These are phyloP conservation scores for Perkinsus chesapeaki DNA, from an alignment of 169 alveolate genomes.

Conservation along the genomic window DNA sequence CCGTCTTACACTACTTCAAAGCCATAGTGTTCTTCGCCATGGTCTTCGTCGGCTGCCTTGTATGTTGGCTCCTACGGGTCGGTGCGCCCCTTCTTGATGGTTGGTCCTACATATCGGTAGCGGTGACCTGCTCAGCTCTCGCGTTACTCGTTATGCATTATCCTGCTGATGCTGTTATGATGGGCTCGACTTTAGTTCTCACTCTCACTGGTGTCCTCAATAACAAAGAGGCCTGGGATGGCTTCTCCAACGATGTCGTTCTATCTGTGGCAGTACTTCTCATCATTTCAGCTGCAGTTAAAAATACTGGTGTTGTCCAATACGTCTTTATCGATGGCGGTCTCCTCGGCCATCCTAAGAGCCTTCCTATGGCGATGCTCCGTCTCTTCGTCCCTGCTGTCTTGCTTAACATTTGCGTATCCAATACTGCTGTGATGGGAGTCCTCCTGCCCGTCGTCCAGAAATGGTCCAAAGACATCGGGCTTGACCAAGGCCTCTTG, in stretches of 20 bases:
- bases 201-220: neutral
- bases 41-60: neutral
- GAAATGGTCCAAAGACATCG: slow-evolving; percentile 12
- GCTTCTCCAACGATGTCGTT: slow-evolving; percentile 5
- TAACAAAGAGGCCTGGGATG: slow-evolving; percentile 5
- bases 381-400: slow-evolving; percentile 8
- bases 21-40: neutral
- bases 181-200: neutral
- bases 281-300: neutral
- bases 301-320: slow-evolving; percentile 1
- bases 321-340: neutral
- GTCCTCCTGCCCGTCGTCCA: slow-evolving; percentile 10
- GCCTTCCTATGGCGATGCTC: neutral
- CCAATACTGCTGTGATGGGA: slow-evolving; percentile 8
- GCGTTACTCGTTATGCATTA: neutral
- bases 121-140: neutral
- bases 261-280: slow-evolving; percentile 9
- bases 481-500: neutral
- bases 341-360: neutral
- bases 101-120: neutral
- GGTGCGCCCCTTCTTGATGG: neutral
- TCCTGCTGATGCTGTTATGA: neutral
- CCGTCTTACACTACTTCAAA: neutral
- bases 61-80: neutral
- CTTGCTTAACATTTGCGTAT: neutral